Evolutionary conservation across 441 rosid genomes (phyloP).

Genomic region (Macaranga tanarius): DNA sequence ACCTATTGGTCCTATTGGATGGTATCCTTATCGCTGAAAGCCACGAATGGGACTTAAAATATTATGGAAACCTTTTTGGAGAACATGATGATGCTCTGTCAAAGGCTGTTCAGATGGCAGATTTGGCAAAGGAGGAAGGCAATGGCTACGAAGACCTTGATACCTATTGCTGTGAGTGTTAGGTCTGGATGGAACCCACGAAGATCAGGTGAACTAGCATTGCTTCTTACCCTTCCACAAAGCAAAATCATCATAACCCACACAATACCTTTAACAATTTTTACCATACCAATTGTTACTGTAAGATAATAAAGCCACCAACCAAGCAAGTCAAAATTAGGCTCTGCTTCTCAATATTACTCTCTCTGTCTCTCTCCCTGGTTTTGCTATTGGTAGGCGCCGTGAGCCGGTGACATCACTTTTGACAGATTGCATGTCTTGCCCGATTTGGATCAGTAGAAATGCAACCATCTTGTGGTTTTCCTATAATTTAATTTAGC

Average conservation of each 20-base stretch:
- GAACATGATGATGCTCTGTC: no score
- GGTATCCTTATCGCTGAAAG: no score
- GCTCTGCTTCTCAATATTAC: neutral
- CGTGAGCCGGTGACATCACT: neutral
- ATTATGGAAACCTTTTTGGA: no score
- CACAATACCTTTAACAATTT: constrained; percentile 50
- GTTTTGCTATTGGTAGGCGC: neutral
- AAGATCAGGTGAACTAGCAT: constrained; percentile 12
- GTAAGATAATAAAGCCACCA: constrained; percentile 86
- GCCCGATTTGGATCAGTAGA: neutral
- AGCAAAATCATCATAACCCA: constrained; percentile 55
- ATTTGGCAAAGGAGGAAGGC: no score
- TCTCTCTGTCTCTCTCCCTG: neutral
- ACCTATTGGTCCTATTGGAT: no score
- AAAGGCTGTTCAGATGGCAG: no score
- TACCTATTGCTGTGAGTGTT: no score
- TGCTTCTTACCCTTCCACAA: constrained; percentile 34
- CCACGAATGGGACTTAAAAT: no score
- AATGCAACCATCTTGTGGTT: neutral
- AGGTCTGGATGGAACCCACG: no score
- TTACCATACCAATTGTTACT: constrained; percentile 72
- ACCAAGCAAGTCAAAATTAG: constrained; percentile 44
- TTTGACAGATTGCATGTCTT: neutral
- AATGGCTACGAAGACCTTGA: no score
- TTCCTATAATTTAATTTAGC: neutral